A percentile compares a stretch with the other conserved stretches of the same genome.
These are phyloP conservation scores for Aspergillus carbonarius DNA, from an alignment of 2,329 filamentous ascomycete species.

Conservation along the genomic window DNA sequence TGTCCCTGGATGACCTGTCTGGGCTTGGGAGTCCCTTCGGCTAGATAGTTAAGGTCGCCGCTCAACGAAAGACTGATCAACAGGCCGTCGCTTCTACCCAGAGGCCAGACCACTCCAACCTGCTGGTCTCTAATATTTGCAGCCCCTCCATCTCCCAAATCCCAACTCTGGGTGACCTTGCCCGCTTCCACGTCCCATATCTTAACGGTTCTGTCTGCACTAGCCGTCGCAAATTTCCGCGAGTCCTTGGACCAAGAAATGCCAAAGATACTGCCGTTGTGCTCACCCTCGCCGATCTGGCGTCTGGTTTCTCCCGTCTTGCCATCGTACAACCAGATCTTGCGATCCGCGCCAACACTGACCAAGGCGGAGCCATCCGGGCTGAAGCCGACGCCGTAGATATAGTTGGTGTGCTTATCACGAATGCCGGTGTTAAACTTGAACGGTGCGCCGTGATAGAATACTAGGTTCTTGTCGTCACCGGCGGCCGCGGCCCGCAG, in stretches of 20 bases:
- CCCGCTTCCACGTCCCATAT: conserved; percentile 87
- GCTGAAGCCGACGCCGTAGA: conserved; percentile 84
- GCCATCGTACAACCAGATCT: conserved; percentile 93
- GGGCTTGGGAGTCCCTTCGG: conserved; percentile 68
- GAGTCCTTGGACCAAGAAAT: conserved; percentile 89
- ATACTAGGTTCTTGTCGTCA: conserved; percentile 86
- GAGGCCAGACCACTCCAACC: conserved; percentile 88
- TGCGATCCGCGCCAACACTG: conserved; percentile 87
- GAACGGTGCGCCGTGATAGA: conserved; percentile 91
- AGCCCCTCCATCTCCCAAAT: conserved; percentile 70
- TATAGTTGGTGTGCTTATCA: conserved; percentile 80
- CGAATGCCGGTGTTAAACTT: conserved; percentile 86
- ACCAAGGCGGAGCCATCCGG: conserved; percentile 80
- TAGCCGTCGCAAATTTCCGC: conserved; percentile 82
- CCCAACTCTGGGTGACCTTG: conserved; percentile 77
- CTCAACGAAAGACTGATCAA: conserved; percentile 87
- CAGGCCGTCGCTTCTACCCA: conserved; percentile 76
- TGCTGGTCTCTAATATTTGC: conserved; percentile 81
- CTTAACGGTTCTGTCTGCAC: conserved; percentile 90
- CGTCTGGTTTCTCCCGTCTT: conserved; percentile 84
- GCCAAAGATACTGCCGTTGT: conserved; percentile 89
- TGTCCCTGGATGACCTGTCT: conserved; percentile 77
- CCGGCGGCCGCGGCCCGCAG: conserved; percentile 86
- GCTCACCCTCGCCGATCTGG: conserved; percentile 69
- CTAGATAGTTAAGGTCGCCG: conserved; percentile 87